Conservation (phyloP, 306 rosid genomes). For the Casuarina glauca region DNA sequence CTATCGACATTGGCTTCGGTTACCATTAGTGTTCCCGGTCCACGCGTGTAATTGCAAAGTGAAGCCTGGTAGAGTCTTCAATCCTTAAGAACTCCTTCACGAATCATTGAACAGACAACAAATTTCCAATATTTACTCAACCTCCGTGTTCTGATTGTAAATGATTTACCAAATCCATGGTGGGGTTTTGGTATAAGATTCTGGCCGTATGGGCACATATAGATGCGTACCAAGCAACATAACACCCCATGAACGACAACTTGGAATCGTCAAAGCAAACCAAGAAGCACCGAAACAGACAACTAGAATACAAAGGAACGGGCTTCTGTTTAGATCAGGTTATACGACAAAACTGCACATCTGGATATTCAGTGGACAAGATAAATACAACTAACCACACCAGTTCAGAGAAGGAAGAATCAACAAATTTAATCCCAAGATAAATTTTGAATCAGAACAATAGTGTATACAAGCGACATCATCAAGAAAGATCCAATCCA, state of each 20-base stretch:
- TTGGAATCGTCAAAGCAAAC: not conserved
- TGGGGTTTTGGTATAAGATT: not conserved
- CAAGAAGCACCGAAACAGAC: not conserved
- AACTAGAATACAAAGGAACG: not conserved
- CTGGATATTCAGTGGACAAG: not conserved
- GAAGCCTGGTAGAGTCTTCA: no score
- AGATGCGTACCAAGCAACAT: not conserved
- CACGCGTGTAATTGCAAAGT: not conserved
- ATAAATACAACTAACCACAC: not conserved
- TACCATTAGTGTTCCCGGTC: not conserved
- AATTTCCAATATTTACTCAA: no score
- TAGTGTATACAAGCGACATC: not conserved
- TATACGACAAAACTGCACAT: not conserved
- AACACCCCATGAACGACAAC: not conserved
- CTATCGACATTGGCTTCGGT: not conserved
- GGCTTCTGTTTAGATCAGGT: not conserved
- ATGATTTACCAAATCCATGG: not conserved
- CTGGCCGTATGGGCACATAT: not conserved
- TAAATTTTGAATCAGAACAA: not conserved
- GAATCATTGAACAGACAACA: no score
- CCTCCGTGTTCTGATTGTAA: no score
- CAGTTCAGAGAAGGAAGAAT: not conserved
- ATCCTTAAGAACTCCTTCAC: no score
- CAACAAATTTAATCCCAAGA: not conserved
- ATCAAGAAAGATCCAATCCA: not conserved